Conservation (phyloP, 2,329 filamentous ascomycete genomes). For the Aspergillus sojae region DNA sequence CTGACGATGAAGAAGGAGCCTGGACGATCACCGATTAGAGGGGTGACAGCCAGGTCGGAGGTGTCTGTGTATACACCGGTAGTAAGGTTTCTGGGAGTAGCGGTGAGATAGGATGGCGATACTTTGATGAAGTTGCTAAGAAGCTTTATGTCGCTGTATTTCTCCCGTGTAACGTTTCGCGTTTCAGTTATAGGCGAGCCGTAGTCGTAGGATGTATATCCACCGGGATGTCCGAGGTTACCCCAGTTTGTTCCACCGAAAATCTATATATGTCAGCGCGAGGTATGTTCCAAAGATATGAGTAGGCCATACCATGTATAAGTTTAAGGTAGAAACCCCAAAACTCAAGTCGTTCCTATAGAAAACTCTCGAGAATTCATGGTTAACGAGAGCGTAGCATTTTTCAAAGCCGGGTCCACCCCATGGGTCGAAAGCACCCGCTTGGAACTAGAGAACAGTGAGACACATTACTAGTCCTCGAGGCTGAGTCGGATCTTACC, state of each 20-base stretch:
- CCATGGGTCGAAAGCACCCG: conserved; percentile 73
- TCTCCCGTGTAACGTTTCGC: conserved; percentile 68
- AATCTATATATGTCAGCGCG: conserved; percentile 44
- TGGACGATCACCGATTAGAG: conserved; percentile 58
- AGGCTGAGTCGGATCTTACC: conserved; percentile 28
- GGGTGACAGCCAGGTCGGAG: conserved; percentile 61
- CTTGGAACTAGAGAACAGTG: conserved; percentile 60
- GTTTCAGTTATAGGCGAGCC: conserved; percentile 69
- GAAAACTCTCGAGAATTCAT: conserved; percentile 77
- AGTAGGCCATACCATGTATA: conserved; percentile 67
- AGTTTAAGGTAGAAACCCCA: conserved; percentile 67
- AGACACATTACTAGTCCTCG: not conserved
- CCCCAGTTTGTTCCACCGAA: conserved; percentile 85
- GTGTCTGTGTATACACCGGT: conserved; percentile 54
- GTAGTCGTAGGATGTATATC: conserved; percentile 65
- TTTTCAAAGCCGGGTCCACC: conserved; percentile 70
- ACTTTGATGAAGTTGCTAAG: conserved; percentile 74
- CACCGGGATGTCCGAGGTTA: conserved; percentile 70
- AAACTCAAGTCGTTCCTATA: conserved; percentile 75
- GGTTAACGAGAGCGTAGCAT: conserved; percentile 67
- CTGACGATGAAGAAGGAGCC: conserved; percentile 64
- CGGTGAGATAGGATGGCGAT: conserved; percentile 69
- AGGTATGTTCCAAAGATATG: not conserved
- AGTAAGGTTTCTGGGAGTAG: conserved; percentile 53
- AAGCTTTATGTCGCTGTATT: conserved; percentile 78